Conservation (phyloP, 129 eudicot genomes). For the Lonicera japonica region DNA sequence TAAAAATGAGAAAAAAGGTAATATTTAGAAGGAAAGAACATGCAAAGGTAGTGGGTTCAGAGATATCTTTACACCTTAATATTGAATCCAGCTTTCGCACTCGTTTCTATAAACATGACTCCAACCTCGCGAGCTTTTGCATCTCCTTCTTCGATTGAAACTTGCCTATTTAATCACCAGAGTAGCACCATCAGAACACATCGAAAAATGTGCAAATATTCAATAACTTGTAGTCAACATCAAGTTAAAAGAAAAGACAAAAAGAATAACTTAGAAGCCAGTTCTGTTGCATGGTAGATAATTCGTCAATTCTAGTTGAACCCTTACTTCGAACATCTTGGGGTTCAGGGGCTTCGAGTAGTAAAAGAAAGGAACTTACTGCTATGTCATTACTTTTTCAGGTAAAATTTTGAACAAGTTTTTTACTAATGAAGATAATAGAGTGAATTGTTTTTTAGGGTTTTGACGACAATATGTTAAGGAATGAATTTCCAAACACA, state of each 20-base stretch:
- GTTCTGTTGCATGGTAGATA: neutral
- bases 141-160: constrained; percentile 80
- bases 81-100: constrained; percentile 84
- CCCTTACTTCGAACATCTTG: too few relatives aligned
- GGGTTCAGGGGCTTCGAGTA: too few relatives aligned
- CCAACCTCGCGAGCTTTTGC: constrained; percentile 57
- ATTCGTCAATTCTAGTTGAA: too few relatives aligned
- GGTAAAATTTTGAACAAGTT: neutral
- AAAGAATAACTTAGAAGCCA: neutral
- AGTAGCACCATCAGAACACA: constrained; percentile 3
- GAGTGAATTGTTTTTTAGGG: neutral
- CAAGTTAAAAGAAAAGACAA: neutral
- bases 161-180: constrained; percentile 52
- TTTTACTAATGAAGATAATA: too few relatives aligned
- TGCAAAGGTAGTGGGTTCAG: neutral
- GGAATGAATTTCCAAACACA: neutral
- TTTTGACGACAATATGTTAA: too few relatives aligned
- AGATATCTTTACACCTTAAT: constrained; percentile 55
- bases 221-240: neutral
- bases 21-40: neutral
- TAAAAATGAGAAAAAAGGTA: too few relatives aligned
- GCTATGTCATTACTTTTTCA: neutral
- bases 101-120: constrained; percentile 75
- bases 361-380: neutral
- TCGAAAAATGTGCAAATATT: neutral